phyloP scores from a whole-genome alignment of 306 rosid species.

The Datisca glomerata region DNA sequence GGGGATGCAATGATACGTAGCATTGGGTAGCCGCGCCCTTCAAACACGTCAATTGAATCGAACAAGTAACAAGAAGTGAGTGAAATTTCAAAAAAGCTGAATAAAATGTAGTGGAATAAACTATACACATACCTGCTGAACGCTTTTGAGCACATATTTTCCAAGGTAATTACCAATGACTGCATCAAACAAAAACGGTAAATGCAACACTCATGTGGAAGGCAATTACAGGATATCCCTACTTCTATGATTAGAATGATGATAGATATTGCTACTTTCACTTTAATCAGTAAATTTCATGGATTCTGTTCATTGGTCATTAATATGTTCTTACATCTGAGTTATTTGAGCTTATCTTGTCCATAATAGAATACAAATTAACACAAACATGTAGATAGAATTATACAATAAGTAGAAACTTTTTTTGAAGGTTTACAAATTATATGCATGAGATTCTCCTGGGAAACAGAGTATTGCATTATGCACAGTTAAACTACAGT shows the following conservation, averaged over 20 bases:
- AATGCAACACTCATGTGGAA: too few relatives aligned
- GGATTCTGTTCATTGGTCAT: too few relatives aligned
- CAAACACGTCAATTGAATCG: background rate
- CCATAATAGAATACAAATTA: too few relatives aligned
- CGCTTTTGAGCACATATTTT: slow-evolving; percentile 42
- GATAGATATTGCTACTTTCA: too few relatives aligned
- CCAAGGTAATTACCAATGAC: slow-evolving; percentile 32
- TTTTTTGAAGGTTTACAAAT: background rate
- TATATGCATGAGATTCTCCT: background rate
- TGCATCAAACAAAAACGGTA: slow-evolving; percentile 37
- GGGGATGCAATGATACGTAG: slow-evolving; percentile 35
- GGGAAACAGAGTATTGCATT: background rate
- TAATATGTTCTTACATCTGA: too few relatives aligned
- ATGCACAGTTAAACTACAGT: background rate
- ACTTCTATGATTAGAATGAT: too few relatives aligned
- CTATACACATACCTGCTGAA: slow-evolving; percentile 44
- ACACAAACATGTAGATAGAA: background rate
- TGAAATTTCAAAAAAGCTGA: slow-evolving; percentile 1
- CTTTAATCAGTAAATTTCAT: too few relatives aligned
- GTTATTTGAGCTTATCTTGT: too few relatives aligned
- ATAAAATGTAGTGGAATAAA: slow-evolving; percentile 2
- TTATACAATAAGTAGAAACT: background rate
- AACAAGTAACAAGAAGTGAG: slow-evolving; percentile 7
- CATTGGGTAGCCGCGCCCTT: slow-evolving; percentile 43
- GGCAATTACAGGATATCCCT: too few relatives aligned